Base-by-base conservation (phyloP, 768 basidiomycete genomes). In the Lactarius quietus region DNA sequence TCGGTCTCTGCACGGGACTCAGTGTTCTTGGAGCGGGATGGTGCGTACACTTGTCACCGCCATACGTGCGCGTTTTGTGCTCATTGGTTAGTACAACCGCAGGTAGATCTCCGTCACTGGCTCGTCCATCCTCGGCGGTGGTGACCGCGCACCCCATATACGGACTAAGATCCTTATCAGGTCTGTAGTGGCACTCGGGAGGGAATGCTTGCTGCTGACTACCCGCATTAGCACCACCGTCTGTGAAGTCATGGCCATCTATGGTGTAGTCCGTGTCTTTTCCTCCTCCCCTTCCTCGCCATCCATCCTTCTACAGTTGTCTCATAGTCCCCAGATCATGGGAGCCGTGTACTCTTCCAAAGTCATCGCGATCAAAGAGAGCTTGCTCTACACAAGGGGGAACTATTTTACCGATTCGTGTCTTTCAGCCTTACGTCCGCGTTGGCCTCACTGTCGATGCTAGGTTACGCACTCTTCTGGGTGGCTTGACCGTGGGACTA, bases 81-180 rank as follows among this genome's bases (percentile, higher is more conserved):
- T n/a, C 15, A 7, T n/a, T 10, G 57, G 31, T 56, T 35, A 15
- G 7, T n/a, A 3, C 43, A 20, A 52, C 67, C 41, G 65, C 65
- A 98, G 96, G 96, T 97, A 95, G 58, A 98, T 99, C 74, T 94
- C 96, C 80, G 79, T 98, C 62, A 98, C 97, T 1, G 97, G 97
- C 61, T 79, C 95, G n/a, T 96, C 94, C 35, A 95, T 99, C 70
- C 82, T 99, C 36, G 96, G 96, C 54, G 97, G 95, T 74, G 95
- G 95, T 72, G 94, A 98, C 14, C 82, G 95, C 52, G 84, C 94
- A 55, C 96, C 96, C 12, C 83, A 96, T 69, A 98, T 99, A 61
- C 84, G 89, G 57, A 98, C 96, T 23, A 98, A 99, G 84, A 99
- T 98, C 75, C 76, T 98, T 75, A 97, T 99, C 71, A 95, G 93